Evolutionary conservation across 306 rosid genomes (phyloP), one percentile per base, ranked within the genome.

Genomic region (Cucurbita pepo): DNA sequence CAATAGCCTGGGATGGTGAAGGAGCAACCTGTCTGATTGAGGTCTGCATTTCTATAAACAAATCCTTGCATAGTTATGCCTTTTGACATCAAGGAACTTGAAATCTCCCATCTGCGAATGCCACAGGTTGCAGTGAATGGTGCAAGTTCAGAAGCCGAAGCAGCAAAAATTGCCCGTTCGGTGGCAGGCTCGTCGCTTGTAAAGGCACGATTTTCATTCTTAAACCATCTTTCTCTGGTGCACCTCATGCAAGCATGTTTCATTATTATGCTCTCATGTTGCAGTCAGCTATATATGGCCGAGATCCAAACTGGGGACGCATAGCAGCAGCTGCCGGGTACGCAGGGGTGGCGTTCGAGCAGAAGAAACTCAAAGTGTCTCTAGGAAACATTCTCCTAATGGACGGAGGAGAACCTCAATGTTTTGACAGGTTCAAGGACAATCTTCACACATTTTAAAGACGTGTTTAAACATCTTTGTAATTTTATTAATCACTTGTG

Each of bases 251-350:
- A 47, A 48, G 30, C 54, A 67, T 60, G 45, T 59, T 64, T 77
- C 65, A 71, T 50, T 19, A 53, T 5, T 58, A 7, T 76, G 48
- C 79, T 78, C 25, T 25, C 56, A 22, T 47, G 55, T 62, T 71
- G 69, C 86, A 92, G 96, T 90, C 97, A 50, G 96, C 97, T 61
- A 80, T 90, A 59, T 89, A 88, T 60, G 97, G 97, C 41, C 84
- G 97, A 88, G 99, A 89, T 76, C 97, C 99, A 50, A 91, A 94
- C 30, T 94, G 99, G 99, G 99, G 99, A 65, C 96, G 97, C 69
- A 91, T 94, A 48, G 99, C 97, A 25, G 82, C 83, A 30, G 97
- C 99, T 21, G 95, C 99, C 34, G 99, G 97, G 58, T 89, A 89
- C 79, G 85, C 97, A 0, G 99, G 99, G 77, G 78, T 91, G 78